Evolutionary conservation across 2,329 filamentous ascomycete genomes (phyloP).

Genomic region (Shiraia bambusicola): DNA sequence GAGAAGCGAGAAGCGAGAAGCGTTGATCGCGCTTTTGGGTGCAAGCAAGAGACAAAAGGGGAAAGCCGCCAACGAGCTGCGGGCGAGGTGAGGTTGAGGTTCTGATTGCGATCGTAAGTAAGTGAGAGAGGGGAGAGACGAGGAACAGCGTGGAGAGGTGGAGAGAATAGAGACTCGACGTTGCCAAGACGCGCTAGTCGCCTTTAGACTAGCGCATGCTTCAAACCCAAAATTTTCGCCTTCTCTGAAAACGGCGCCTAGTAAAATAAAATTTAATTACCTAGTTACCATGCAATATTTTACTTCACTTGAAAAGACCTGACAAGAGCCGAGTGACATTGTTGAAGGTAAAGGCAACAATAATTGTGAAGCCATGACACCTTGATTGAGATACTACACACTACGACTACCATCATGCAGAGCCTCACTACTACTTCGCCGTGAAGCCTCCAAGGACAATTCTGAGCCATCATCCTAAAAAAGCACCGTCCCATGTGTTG

Average conservation of each 20-base stretch:
- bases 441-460: slow-evolving; percentile 8
- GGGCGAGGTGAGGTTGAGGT: slow-evolving; percentile 7
- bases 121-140: background rate
- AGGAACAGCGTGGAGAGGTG: slow-evolving; percentile 1
- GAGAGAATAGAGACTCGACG: background rate
- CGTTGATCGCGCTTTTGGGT: background rate
- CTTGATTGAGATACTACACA: slow-evolving; percentile 7
- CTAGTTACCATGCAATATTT: too few species aligned
- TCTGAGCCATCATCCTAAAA: slow-evolving; percentile 1
- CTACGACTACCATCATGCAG: slow-evolving; percentile 5
- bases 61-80: slow-evolving; percentile 5
- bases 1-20: slow-evolving; percentile 3
- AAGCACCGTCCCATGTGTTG: slow-evolving; percentile 10
- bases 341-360: background rate
- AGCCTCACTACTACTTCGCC: slow-evolving; percentile 1
- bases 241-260: background rate
- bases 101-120: background rate
- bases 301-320: too few species aligned
- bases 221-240: background rate
- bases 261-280: too few species aligned
- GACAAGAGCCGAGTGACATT: background rate
- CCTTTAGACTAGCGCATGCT: background rate
- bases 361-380: background rate
- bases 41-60: slow-evolving; percentile 1
- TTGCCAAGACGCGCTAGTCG: slow-evolving; percentile 1